phyloP scores from a whole-genome alignment of 2,329 filamentous ascomycete species.

The Colletotrichum musicola region DNA sequence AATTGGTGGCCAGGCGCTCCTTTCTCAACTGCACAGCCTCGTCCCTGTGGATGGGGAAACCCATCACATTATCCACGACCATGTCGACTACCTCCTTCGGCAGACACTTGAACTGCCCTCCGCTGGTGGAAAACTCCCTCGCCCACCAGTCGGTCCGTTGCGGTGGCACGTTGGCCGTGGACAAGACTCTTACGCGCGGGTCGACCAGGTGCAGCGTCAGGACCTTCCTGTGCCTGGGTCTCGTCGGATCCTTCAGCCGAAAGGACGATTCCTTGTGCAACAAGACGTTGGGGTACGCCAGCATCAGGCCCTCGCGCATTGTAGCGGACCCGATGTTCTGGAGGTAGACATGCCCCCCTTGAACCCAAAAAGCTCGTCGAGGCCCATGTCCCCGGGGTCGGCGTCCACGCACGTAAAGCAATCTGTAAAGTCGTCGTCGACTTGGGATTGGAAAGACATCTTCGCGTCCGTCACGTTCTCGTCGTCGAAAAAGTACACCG shows the following conservation, averaged over 20 bases:
- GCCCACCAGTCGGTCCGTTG: constrained; percentile 39
- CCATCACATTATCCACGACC: not conserved
- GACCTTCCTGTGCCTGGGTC: constrained; percentile 36
- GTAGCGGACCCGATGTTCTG: constrained; percentile 29
- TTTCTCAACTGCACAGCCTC: not conserved
- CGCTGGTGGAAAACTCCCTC: not conserved
- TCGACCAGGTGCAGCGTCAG: constrained; percentile 40
- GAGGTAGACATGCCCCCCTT: not conserved
- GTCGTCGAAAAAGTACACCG: constrained; percentile 46
- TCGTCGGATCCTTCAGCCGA: constrained; percentile 29
- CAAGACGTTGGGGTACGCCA: constrained; percentile 40
- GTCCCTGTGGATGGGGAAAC: not conserved
- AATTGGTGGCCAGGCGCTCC: accelerated
- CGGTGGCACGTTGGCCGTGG: constrained; percentile 41
- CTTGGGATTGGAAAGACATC: constrained; percentile 14
- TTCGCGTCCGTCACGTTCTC: constrained; percentile 44
- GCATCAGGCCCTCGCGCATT: constrained; percentile 24
- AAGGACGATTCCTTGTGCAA: constrained; percentile 33
- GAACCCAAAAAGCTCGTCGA: constrained; percentile 12
- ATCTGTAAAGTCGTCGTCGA: not conserved
- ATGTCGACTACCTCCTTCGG: constrained; percentile 11
- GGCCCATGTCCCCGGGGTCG: not conserved
- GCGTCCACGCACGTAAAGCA: not conserved
- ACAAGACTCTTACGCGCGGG: constrained; percentile 40
- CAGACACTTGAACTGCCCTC: not conserved